Evolutionary conservation across 768 basidiomycete species (phyloP).

Genomic region (Chalciporus piperatus): DNA sequence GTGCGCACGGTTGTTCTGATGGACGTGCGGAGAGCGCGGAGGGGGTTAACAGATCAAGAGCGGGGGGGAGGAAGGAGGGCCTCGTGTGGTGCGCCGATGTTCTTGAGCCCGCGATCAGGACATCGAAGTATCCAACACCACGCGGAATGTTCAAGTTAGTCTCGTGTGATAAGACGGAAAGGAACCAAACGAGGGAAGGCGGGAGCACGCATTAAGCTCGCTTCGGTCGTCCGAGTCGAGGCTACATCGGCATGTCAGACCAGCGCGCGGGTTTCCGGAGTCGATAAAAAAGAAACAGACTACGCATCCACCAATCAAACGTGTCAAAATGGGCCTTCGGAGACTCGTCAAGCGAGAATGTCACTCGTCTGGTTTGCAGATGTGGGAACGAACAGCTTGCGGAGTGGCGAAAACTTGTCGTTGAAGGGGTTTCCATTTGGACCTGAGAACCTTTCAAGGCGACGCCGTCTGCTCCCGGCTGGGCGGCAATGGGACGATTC

Average conservation of each 20-base stretch:
- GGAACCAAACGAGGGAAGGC: no score
- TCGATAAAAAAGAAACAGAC: no score
- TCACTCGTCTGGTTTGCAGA: no score
- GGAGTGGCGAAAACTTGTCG: neutral
- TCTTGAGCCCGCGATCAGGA: neutral
- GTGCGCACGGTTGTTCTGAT: neutral
- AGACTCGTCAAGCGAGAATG: no score
- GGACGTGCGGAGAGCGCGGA: neutral
- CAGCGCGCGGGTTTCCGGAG: no score
- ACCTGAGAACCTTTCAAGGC: neutral
- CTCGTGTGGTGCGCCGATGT: neutral
- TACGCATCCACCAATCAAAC: no score
- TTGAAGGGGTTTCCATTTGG: neutral
- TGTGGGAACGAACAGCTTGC: no score
- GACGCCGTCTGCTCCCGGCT: neutral
- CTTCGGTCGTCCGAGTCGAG: neutral
- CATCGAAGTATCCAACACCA: neutral
- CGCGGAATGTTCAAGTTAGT: neutral
- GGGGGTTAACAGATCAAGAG: neutral
- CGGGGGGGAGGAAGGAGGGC: neutral
- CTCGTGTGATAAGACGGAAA: neutral
- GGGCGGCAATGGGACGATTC: neutral
- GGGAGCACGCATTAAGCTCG: neutral
- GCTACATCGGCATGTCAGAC: no score
- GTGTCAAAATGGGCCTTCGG: no score